Base-by-base conservation (phyloP, 2,329 filamentous ascomycete genomes). In the Botrytis squamosa region DNA sequence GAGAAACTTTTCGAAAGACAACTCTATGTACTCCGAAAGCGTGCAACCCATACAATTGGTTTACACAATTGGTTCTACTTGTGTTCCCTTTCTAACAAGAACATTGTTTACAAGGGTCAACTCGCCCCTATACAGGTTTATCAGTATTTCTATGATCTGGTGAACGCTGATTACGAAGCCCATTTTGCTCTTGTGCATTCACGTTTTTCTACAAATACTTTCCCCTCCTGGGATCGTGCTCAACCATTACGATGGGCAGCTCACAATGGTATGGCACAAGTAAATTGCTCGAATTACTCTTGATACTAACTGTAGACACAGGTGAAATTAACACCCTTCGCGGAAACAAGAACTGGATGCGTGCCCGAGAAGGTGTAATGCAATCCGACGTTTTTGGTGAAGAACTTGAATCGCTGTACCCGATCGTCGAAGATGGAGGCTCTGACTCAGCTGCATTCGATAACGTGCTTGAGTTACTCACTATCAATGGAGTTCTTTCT, bases 271-370 rank as follows among this genome's bases (percentile, higher is more conserved):
- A 85, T 78, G 83, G 33, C 73, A 73, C 42, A 76, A 77, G 75
- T 81, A 79, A 77, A 69, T 75, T 74, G 71, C 70, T 46, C 20
- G 62, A 29, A 72, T 76, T 81, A 77, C 79, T 73, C 65, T 73
- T 33, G 70, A 71, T 73, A 77, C 80, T 81, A 79, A 81, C 77
- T 57, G 65, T 74, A 74, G 68, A 68, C 68, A 44, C 75, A 88
- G 86, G 86, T 87, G 95, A 98, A 85, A 98, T 98, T 82, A 98
- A 98, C 84, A 98, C 95, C 2, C 86, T 98, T 75, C 92, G 95
- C 82, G 95, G 95, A 75, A 98, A 98, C 87, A 98, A 98, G 88
- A 98, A 98, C 85, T 98, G 95, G 95, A 98, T 98, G 95, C 92
- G 95, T 79, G 95, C 95, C 76, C 91, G 95, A 81, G 95, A 98